These are phyloP conservation scores for Eimeria sp. DNA, from an alignment of 169 alveolate species.

Conservation along the genomic window DNA sequence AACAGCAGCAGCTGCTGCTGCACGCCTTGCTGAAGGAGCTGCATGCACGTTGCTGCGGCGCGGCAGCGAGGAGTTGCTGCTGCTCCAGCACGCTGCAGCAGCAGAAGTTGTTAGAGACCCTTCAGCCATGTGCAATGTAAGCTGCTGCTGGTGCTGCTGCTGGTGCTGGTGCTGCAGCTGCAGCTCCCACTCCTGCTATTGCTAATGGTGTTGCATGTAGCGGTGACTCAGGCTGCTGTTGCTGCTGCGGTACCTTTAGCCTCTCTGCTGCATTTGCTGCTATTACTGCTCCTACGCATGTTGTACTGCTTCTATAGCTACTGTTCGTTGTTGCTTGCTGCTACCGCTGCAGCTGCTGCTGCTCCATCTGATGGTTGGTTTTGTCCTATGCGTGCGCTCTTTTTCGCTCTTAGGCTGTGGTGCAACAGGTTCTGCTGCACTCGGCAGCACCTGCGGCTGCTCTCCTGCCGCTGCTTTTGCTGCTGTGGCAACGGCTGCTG, in stretches of 20 bases:
- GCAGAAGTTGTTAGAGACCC: too few species aligned
- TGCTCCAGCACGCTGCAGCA: conserved; percentile 26
- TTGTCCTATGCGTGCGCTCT: not conserved
- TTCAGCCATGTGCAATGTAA: too few species aligned
- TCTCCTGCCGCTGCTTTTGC: conserved; percentile 43
- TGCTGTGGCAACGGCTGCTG: conserved; percentile 74
- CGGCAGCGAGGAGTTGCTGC: conserved; percentile 46
- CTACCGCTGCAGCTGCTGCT: conserved; percentile 17
- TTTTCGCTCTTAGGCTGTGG: not conserved
- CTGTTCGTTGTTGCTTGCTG: not conserved
- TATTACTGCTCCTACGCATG: not conserved
- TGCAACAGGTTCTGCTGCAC: conserved; percentile 69
- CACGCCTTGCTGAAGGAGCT: conserved; percentile 44
- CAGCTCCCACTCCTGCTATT: conserved; percentile 8
- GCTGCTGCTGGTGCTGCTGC: conserved; percentile 13
- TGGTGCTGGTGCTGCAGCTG: not conserved
- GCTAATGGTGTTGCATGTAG: not conserved
- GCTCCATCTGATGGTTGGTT: not conserved
- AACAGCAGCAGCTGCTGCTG: conserved; percentile 13
- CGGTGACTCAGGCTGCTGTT: not conserved
- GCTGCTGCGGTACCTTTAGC: not conserved
- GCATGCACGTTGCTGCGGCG: not conserved
- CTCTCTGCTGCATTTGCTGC: not conserved
- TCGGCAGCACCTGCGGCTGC: conserved; percentile 34
- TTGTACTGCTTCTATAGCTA: not conserved